These are phyloP conservation scores for Penicillium sp. DNA, from an alignment of 2,329 filamentous ascomycete species.

Conservation along the genomic window DNA sequence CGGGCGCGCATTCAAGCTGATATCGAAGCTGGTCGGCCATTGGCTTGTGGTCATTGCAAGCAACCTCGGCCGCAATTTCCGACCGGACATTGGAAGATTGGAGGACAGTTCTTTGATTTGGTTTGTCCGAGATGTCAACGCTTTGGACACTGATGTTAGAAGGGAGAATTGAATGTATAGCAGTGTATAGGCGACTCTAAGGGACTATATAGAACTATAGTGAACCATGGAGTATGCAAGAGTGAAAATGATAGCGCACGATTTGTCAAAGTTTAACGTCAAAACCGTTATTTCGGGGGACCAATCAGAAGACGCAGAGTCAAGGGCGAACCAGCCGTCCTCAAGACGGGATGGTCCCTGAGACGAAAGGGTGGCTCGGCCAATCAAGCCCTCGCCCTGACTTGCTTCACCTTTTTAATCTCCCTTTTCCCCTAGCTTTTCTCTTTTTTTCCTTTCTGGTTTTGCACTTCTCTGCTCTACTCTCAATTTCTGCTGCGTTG, in stretches of 20 bases:
- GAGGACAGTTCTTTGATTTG: neutral
- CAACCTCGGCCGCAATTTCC: neutral
- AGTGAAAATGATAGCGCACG: no score
- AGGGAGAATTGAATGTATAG: neutral
- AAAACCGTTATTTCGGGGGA: neutral
- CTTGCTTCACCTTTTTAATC: slow-evolving; percentile 11
- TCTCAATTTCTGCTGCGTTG: neutral
- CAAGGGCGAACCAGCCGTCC: neutral
- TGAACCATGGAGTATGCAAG: neutral
- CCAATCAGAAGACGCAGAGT: slow-evolving; percentile 1
- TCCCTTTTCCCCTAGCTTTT: neutral
- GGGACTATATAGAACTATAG: neutral
- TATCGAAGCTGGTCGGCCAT: neutral
- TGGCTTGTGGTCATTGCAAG: neutral
- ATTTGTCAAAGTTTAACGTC: no score
- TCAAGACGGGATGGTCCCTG: neutral
- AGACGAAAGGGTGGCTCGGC: slow-evolving; percentile 8
- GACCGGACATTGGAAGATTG: neutral
- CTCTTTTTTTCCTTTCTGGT: neutral
- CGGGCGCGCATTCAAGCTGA: neutral
- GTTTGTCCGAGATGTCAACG: neutral
- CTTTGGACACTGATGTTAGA: neutral
- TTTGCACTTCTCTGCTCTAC: neutral
- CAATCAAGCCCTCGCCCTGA: slow-evolving; percentile 8
- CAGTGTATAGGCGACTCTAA: no score